phyloP scores from a whole-genome alignment of 192 early-diverging fungal species.

The Backusella sp. region DNA sequence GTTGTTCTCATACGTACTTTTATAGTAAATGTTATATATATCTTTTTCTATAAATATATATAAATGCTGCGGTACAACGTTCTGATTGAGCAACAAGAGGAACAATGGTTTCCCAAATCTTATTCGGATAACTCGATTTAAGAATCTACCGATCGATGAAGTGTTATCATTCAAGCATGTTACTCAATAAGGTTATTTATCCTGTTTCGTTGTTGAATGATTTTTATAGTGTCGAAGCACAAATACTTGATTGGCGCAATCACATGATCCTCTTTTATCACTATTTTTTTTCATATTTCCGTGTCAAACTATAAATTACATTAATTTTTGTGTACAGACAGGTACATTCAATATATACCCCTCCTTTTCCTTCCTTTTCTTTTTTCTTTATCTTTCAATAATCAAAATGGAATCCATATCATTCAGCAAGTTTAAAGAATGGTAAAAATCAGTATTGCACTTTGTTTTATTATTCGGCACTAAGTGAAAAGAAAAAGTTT shows the following conservation, averaged over 20 bases:
- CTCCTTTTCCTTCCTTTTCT: not conserved
- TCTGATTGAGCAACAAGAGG: not conserved
- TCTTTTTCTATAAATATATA: too few species aligned
- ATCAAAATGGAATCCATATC: constrained; percentile 5
- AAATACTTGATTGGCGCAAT: not conserved
- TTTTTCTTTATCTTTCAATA: not conserved
- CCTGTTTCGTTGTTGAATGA: not conserved
- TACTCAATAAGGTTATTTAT: not conserved
- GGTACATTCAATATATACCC: not conserved
- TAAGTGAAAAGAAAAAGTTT: constrained; percentile 1
- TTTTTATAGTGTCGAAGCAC: not conserved
- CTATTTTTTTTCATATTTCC: not conserved
- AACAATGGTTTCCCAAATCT: not conserved
- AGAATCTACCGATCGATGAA: not conserved
- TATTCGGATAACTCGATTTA: not conserved
- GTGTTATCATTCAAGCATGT: not conserved
- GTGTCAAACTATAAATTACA: not conserved
- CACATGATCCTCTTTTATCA: not conserved
- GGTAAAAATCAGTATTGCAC: not conserved
- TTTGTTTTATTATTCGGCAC: not conserved
- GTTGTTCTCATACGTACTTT: too few species aligned
- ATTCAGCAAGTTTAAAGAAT: not conserved
- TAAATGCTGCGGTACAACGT: not conserved
- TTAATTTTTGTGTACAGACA: not conserved
- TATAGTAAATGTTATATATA: too few species aligned